Percentiles rank a stretch among this genome's conserved stretches.
Conservation (phyloP, 352 stramenopile genomes). For the Bremia lactucae region DNA sequence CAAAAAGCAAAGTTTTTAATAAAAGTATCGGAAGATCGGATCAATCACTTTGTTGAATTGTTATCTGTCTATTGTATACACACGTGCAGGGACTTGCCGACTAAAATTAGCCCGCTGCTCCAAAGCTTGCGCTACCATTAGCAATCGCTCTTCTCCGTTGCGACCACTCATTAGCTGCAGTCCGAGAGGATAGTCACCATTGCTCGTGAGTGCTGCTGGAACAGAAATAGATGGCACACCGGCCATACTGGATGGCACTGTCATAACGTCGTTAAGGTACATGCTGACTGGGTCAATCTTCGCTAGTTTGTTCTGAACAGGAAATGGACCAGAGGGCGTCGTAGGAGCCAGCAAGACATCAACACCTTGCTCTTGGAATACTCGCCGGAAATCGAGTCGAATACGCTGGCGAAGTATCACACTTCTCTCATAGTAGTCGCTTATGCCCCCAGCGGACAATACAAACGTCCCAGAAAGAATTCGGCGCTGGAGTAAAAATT, state of each 20-base stretch:
- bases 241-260: slow-evolving; percentile 82
- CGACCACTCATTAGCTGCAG: slow-evolving; percentile 68
- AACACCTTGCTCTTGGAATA: slow-evolving; percentile 42
- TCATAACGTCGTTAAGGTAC: slow-evolving; percentile 91
- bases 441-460: slow-evolving; percentile 76
- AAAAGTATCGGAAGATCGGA: no score
- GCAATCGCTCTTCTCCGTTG: slow-evolving; percentile 47
- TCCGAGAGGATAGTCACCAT: slow-evolving; percentile 51
- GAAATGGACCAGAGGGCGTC: slow-evolving; percentile 75
- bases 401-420: slow-evolving; percentile 72
- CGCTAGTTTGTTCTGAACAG: slow-evolving; percentile 37
- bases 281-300: slow-evolving; percentile 68
- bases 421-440: slow-evolving; percentile 85
- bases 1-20: no score
- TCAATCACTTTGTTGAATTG: no score
- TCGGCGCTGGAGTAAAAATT: slow-evolving; percentile 39
- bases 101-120: slow-evolving; percentile 46
- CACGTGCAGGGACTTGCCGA: slow-evolving; percentile 32
- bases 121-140: slow-evolving; percentile 52
- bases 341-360: slow-evolving; percentile 84
- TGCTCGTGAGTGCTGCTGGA: slow-evolving; percentile 47
- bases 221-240: slow-evolving; percentile 80
- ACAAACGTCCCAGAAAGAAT: slow-evolving; percentile 89
- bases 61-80: no score
- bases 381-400: slow-evolving; percentile 59